Conservation (phyloP, 257 asterid genomes). For the Solanum phureja region DNA sequence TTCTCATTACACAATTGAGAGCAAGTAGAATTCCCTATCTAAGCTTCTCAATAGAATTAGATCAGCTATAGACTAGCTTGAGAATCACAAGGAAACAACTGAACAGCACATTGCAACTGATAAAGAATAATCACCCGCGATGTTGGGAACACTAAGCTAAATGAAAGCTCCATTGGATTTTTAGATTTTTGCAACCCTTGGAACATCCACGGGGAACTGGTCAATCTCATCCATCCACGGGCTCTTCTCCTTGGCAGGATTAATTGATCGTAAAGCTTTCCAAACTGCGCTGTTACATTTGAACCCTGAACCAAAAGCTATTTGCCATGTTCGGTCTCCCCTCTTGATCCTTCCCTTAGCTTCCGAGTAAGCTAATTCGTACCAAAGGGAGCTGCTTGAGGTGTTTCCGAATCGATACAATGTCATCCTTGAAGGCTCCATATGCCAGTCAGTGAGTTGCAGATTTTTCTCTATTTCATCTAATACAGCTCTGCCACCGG, state of each 20-base stretch:
- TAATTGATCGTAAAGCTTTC: slow-evolving; percentile 19
- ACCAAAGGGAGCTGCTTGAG: slow-evolving; percentile 17
- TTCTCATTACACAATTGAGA: neutral
- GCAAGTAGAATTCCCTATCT: neutral
- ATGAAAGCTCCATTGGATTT: neutral
- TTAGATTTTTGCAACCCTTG: slow-evolving; percentile 8
- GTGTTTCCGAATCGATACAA: slow-evolving; percentile 22
- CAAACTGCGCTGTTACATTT: slow-evolving; percentile 29
- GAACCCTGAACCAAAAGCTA: slow-evolving; percentile 27
- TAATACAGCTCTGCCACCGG: slow-evolving; percentile 5
- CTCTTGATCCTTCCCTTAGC: slow-evolving; percentile 25
- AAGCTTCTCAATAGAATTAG: neutral
- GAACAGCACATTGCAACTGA: neutral
- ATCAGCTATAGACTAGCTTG: neutral
- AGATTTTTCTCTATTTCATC: slow-evolving; percentile 22
- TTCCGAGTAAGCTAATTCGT: slow-evolving; percentile 10
- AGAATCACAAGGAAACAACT: neutral
- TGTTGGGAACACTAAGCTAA: neutral
- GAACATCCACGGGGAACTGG: slow-evolving; percentile 22
- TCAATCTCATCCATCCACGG: slow-evolving; percentile 26
- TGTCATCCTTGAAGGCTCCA: slow-evolving; percentile 30
- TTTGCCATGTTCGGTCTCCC: slow-evolving; percentile 27
- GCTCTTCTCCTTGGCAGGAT: slow-evolving; percentile 23
- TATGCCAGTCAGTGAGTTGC: slow-evolving; percentile 20
- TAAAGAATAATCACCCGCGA: neutral